Conservation (phyloP, 2,329 filamentous ascomycete species). For the Mycosphaerella sp. region DNA sequence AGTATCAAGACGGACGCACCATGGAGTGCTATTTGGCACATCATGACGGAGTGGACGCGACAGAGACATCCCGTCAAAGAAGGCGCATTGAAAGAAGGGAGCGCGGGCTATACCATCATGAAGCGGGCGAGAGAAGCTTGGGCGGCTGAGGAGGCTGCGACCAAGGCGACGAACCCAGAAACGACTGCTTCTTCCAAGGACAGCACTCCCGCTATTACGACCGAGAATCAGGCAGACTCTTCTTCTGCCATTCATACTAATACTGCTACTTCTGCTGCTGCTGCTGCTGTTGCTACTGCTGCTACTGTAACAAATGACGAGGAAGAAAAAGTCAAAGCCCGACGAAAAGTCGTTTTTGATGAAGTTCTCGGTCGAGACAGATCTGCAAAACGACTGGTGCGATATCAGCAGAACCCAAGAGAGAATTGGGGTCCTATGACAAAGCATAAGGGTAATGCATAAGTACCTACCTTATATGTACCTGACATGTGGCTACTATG, state of each 20-base stretch:
- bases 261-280: neutral
- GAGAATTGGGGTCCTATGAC: constrained; percentile 90
- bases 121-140: constrained; percentile 32
- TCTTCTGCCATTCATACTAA: too few relatives aligned
- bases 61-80: constrained; percentile 74
- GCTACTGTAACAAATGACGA: neutral
- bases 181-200: constrained; percentile 19
- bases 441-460: constrained; percentile 39
- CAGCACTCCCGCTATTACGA: constrained; percentile 18
- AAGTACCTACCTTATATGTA: neutral
- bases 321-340: neutral
- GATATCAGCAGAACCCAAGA: constrained; percentile 85
- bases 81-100: constrained; percentile 61
- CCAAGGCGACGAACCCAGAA: constrained; percentile 36
- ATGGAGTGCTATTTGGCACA: constrained; percentile 82
- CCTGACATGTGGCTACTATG: too few relatives aligned
- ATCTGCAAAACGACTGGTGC: constrained; percentile 61
- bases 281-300: neutral
- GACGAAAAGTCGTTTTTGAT: constrained; percentile 63
- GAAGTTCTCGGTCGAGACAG: constrained; percentile 67
- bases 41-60: constrained; percentile 86
- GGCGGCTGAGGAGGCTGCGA: constrained; percentile 59
- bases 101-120: constrained; percentile 62
- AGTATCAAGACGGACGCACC: constrained; percentile 92
- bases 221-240: constrained; percentile 4